Percentiles rank a stretch among this genome's conserved stretches.
phyloP scores from a whole-genome alignment of 139 green algal genomes.

The Edaphochlamys debaryana region DNA sequence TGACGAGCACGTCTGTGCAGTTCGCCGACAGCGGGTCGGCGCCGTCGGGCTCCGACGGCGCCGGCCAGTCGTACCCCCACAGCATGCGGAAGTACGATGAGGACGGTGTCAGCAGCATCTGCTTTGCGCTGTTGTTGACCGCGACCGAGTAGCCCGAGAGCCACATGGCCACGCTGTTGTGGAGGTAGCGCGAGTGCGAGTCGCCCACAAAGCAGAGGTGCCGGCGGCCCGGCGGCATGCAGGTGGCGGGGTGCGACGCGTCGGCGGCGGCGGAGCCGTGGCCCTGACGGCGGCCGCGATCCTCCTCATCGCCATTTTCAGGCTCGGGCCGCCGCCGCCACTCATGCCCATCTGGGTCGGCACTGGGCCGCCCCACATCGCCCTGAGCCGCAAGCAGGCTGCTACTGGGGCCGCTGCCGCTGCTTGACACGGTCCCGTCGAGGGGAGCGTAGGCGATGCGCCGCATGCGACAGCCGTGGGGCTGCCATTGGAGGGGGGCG shows the following conservation, averaged over 20 bases:
- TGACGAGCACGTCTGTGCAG: slow-evolving; percentile 29
- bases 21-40: not conserved
- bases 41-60: not conserved
- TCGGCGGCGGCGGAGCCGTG: not conserved
- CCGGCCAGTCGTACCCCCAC: slow-evolving; percentile 29
- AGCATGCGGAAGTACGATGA: not conserved
- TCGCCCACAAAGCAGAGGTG: slow-evolving; percentile 34
- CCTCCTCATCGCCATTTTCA: not conserved
- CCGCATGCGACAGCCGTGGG: slow-evolving; percentile 18
- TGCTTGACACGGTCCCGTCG: no score
- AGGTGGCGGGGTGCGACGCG: not conserved
- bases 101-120: not conserved
- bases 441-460: not conserved
- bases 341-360: not conserved
- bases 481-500: not conserved
- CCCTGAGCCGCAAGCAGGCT: no score
- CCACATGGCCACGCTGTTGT: slow-evolving; percentile 30
- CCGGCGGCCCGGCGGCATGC: slow-evolving; percentile 10
- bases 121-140: slow-evolving; percentile 28
- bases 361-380: no score
- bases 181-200: slow-evolving; percentile 22
- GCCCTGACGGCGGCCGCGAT: no score
- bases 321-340: not conserved
- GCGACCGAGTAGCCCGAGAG: not conserved
- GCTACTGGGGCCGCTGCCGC: no score